Evolutionary conservation across 2,329 filamentous ascomycete genomes (phyloP).

Genomic region (Emmonsia crescens): DNA sequence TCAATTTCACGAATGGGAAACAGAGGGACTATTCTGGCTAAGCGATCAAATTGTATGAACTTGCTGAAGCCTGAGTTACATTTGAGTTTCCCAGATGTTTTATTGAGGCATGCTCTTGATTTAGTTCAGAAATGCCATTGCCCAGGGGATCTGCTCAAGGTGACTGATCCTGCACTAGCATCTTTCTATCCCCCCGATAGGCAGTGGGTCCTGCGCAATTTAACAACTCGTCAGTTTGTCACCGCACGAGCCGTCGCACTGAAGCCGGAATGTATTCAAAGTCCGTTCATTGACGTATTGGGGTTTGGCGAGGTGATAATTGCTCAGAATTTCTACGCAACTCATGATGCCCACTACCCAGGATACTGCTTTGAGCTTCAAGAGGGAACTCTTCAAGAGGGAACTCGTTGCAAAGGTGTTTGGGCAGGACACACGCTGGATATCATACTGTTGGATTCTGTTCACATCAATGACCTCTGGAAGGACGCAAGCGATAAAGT

Average conservation of each 20-base stretch:
- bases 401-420: not conserved
- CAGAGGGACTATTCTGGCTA: too few relatives aligned
- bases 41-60: too few relatives aligned
- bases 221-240: slow-evolving; percentile 8
- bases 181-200: slow-evolving; percentile 6
- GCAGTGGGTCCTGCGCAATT: slow-evolving; percentile 8
- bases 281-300: slow-evolving; percentile 7
- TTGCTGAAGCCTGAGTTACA: too few relatives aligned
- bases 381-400: not conserved
- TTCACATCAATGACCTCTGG: slow-evolving; percentile 3
- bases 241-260: slow-evolving; percentile 5
- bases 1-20: too few relatives aligned
- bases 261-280: slow-evolving; percentile 5
- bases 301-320: slow-evolving; percentile 8
- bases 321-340: slow-evolving; percentile 4
- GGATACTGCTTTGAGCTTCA: not conserved
- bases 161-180: too few relatives aligned
- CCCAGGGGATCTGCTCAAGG: too few relatives aligned
- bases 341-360: slow-evolving; percentile 3
- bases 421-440: slow-evolving; percentile 9
- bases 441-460: slow-evolving; percentile 4
- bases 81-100: too few relatives aligned
- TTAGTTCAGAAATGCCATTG: too few relatives aligned
- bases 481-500: slow-evolving; percentile 7
- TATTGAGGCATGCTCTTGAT: too few relatives aligned